Evolutionary conservation across 2,329 filamentous ascomycete species (phyloP).

Genomic region (Diaporthe helianthi): DNA sequence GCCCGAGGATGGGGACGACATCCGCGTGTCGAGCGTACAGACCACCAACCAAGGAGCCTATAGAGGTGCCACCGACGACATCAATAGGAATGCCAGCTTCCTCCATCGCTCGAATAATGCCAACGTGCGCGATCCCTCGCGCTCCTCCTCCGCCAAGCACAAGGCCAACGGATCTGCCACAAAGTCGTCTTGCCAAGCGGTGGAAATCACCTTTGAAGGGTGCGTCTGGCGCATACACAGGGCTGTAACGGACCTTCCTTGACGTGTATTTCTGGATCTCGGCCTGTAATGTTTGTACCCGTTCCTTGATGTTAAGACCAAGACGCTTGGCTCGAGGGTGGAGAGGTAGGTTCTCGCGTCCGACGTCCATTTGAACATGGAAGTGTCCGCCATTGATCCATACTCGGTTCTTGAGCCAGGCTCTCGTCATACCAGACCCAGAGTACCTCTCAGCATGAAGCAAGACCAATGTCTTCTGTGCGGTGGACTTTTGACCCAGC

Average conservation of each 20-base stretch:
- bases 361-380: conserved; percentile 94
- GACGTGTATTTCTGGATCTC: conserved; percentile 99
- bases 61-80: conserved; percentile 93
- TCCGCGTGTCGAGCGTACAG: conserved; percentile 96
- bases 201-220: conserved; percentile 98
- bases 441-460: conserved; percentile 91
- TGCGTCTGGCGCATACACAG: conserved; percentile 88
- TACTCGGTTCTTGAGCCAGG: conserved; percentile 89
- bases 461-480: conserved; percentile 88
- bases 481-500: conserved; percentile 95
- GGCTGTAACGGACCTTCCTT: conserved; percentile 84
- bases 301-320: conserved; percentile 85
- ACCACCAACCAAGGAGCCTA: conserved; percentile 93
- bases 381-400: conserved; percentile 99
- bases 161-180: conserved; percentile 91
- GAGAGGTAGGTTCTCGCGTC: conserved; percentile 76
- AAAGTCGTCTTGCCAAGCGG: conserved; percentile 84
- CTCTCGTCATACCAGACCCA: conserved; percentile 80
- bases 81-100: conserved; percentile 97
- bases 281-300: conserved; percentile 92
- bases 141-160: conserved; percentile 95
- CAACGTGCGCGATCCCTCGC: conserved; percentile 88
- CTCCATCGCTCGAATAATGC: conserved; percentile 92
- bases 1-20: conserved; percentile 93
- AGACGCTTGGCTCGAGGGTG: conserved; percentile 79